Evolutionary conservation across 192 early-diverging fungal genomes (phyloP), one percentile per base, ranked within the genome.

Genomic region (Backusella luteola): DNA sequence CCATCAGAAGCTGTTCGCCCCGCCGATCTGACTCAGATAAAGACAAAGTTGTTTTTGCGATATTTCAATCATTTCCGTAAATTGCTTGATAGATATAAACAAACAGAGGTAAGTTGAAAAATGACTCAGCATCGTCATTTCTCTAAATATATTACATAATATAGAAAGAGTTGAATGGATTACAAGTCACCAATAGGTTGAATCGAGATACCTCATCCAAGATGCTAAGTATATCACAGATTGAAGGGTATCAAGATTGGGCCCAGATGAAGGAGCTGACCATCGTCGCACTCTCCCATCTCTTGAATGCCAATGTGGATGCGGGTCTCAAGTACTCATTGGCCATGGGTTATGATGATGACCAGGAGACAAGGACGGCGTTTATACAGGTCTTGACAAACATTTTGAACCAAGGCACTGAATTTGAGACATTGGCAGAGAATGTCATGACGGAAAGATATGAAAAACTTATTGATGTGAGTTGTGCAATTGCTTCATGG

Each of bases 381-480:
- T 96, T 96, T 69, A 93, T 93, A 52, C 88, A 93, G 41, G 93
- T 96, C 69, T 84, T 96, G 66, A 93, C 92, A 21, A 91, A 94
- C 49, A 87, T 96, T n/a, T 80, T 96, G 66, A 86, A 91, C 72
- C 77, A 87, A 71, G 94, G 92, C 19, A 89, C 87, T n/a, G 89
- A 92, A 67, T 89, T 89, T 74, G 90, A 88, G 66, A 88, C 88
- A 6, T 80, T 96, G 83, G 87, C 76, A 74, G 89, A 83, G 80
- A 90, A 87, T 77, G 78, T 77, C 8, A 85, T 85, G 38, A 84
- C 82, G 8, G 87, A 85, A 46, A 84, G 94, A 80, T 89, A 93
- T 81, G 85, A 84, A 38, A 88, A 85, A 23, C 76, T 96, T 35
- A 67, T 95, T 4, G 91, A 95, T 72, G 80, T 82, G 78, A 67